These are phyloP conservation scores for Pyrenophora seminiperda DNA, from an alignment of 2,329 filamentous ascomycete species.

Conservation along the genomic window DNA sequence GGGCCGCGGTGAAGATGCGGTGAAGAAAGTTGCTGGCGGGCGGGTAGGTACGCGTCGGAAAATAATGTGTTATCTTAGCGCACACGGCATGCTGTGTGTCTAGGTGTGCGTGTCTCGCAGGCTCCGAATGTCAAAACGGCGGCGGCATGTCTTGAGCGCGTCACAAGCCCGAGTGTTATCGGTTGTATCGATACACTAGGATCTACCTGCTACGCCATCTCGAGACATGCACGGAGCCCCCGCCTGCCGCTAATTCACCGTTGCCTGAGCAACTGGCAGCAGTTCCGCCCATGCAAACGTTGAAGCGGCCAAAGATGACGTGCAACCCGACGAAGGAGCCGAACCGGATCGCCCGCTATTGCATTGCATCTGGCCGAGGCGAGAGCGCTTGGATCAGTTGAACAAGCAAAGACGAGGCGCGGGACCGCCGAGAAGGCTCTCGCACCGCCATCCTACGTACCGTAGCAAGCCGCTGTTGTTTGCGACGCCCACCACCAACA, in stretches of 20 bases:
- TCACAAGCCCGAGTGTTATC: conserved; percentile 15
- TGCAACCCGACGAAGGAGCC: neutral
- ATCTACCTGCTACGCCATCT: conserved; percentile 16
- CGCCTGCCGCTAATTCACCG: conserved; percentile 13
- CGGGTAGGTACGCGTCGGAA: conserved; percentile 35
- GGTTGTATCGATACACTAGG: conserved; percentile 34
- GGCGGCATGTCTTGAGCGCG: conserved; percentile 1
- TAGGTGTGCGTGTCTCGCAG: conserved; percentile 22
- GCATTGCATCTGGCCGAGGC: too few relatives aligned
- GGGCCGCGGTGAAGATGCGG: conserved; percentile 16
- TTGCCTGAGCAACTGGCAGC: conserved; percentile 12
- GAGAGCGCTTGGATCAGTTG: neutral
- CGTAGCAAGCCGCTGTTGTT: neutral
- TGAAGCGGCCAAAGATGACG: neutral
- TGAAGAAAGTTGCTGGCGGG: conserved; percentile 25
- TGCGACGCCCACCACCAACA: conserved; percentile 1
- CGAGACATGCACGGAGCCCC: conserved; percentile 13
- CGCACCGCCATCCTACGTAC: neutral
- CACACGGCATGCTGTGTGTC: conserved; percentile 27
- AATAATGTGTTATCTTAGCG: conserved; percentile 20
- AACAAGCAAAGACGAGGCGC: neutral
- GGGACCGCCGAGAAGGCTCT: neutral
- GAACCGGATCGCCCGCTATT: neutral
- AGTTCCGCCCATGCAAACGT: conserved; percentile 12
- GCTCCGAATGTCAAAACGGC: conserved; percentile 31